Conservation (phyloP, 768 basidiomycete genomes). For the Lyophyllum shimeji region DNA sequence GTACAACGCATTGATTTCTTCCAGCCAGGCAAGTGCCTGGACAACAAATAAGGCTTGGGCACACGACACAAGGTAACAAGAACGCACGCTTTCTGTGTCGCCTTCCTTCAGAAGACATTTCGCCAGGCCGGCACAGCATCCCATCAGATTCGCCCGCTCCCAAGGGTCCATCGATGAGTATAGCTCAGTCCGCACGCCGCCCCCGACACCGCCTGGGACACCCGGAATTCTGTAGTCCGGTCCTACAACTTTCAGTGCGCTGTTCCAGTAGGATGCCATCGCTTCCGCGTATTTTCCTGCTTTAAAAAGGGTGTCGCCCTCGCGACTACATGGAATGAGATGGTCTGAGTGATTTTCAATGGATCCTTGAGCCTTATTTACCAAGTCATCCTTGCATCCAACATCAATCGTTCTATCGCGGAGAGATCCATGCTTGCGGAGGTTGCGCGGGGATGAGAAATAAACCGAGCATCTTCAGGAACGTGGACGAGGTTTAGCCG, state of each 20-base stretch:
- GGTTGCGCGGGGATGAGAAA: too few relatives aligned
- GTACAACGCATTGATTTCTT: conserved; percentile 26
- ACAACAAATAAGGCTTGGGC: not conserved
- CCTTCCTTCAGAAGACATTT: conserved; percentile 17
- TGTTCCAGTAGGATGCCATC: conserved; percentile 11
- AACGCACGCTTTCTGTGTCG: conserved; percentile 10
- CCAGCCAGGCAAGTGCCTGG: conserved; percentile 30
- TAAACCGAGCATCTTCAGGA: too few relatives aligned
- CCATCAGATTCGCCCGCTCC: conserved; percentile 18
- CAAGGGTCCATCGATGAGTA: conserved; percentile 7
- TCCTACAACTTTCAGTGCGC: conserved; percentile 11
- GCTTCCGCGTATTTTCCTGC: conserved; percentile 9
- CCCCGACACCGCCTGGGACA: conserved; percentile 9
- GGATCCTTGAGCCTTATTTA: not conserved
- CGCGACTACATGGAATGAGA: not conserved
- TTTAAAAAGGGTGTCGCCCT: conserved; percentile 9
- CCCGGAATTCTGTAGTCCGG: conserved; percentile 11
- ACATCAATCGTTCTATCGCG: not conserved
- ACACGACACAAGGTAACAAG: not conserved
- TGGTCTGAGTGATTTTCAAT: not conserved
- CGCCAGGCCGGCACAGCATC: conserved; percentile 18
- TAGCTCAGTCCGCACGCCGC: conserved; percentile 6
- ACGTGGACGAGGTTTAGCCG: too few relatives aligned
- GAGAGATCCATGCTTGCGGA: not conserved
- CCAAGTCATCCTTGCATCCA: not conserved